Conservation (phyloP, 805 yeast genomes). For the Alloascoidea hylecoeti region DNA sequence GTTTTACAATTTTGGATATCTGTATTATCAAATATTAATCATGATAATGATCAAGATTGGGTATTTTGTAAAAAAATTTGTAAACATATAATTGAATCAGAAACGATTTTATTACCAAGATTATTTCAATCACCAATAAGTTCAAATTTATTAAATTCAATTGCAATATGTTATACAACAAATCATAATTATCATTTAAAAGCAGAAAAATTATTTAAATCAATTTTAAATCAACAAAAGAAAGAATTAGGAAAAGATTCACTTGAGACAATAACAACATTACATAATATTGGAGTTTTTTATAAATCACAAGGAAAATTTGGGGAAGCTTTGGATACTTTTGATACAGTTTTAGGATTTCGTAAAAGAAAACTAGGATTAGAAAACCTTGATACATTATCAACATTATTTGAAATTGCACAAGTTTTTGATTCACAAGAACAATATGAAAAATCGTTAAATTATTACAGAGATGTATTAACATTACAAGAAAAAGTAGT, state of each 20-base stretch:
- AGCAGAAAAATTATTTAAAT: not conserved
- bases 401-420: not conserved
- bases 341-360: not conserved
- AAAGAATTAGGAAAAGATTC: not conserved
- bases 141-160: not conserved
- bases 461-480: not conserved
- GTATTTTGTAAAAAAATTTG: not conserved
- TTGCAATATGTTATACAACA: not conserved
- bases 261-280: not conserved
- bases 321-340: not conserved
- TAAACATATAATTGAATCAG: not conserved
- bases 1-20: too few relatives aligned
- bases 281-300: not conserved
- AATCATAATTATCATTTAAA: not conserved
- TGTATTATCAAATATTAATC: too few relatives aligned
- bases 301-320: not conserved
- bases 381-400: not conserved
- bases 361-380: not conserved
- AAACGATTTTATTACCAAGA: not conserved
- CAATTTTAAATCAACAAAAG: not conserved
- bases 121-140: not conserved
- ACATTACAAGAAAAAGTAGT: not conserved
- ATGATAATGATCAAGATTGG: not conserved
- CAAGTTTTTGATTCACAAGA: not conserved
- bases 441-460: not conserved